These are phyloP conservation scores for Colletotrichum incanum DNA, from an alignment of 2,329 filamentous ascomycete species.

Conservation along the genomic window DNA sequence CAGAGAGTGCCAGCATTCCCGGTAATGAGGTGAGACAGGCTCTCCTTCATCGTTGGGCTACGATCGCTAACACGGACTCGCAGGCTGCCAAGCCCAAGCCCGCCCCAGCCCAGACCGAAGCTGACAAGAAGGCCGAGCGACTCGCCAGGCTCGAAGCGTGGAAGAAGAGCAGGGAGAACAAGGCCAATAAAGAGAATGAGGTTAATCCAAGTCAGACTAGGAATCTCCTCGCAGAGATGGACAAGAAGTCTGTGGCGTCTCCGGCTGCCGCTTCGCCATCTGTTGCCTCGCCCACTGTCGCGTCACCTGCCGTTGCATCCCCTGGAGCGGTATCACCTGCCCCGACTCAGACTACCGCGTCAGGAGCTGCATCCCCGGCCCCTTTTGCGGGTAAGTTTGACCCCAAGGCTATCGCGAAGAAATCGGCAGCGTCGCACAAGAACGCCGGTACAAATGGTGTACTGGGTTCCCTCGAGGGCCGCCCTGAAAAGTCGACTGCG, in stretches of 20 bases:
- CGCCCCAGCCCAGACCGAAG: conserved; percentile 72
- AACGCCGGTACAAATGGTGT: conserved; percentile 66
- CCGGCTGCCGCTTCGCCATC: conserved; percentile 65
- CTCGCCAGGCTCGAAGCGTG: conserved; percentile 89
- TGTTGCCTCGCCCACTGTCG: conserved; percentile 62
- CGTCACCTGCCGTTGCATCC: conserved; percentile 58
- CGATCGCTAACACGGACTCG: conserved; percentile 46
- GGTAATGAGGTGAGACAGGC: conserved; percentile 69
- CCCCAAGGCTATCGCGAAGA: conserved; percentile 88
- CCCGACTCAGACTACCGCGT: conserved; percentile 56
- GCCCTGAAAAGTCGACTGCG: conserved; percentile 53
- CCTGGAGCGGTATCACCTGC: conserved; percentile 31
- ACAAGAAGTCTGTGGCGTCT: conserved; percentile 72
- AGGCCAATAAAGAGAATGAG: conserved; percentile 80
- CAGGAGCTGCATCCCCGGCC: conserved; percentile 66
- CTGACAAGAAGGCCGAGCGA: conserved; percentile 84
- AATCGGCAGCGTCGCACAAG: conserved; percentile 74
- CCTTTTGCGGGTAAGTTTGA: conserved; percentile 87
- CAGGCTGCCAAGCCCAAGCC: conserved; percentile 71
- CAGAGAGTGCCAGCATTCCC: conserved; percentile 64
- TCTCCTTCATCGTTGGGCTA: not conserved
- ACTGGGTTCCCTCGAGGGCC: conserved; percentile 63
- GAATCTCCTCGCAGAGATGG: conserved; percentile 81
- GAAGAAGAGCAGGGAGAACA: conserved; percentile 90
- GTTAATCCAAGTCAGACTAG: conserved; percentile 76